phyloP scores from a whole-genome alignment of 805 yeast species.

The Cyberlindnera samutprakarnensis region DNA sequence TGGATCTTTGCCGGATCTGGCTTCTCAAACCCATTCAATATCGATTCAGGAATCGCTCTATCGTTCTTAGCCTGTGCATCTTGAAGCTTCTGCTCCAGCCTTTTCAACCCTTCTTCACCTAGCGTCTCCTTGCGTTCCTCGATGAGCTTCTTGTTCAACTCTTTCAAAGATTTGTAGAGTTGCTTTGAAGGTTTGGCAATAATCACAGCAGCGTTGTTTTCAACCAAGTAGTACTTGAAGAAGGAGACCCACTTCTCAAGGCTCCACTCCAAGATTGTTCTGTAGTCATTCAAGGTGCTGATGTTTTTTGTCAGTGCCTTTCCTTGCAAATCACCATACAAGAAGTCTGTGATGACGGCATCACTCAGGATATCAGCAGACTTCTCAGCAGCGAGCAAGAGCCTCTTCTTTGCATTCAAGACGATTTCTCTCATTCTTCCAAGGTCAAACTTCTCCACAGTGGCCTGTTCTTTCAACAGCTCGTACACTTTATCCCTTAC shows the following conservation, averaged over 20 bases:
- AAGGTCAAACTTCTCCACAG: conserved; percentile 48
- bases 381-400: conserved; percentile 53
- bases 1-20: conserved; percentile 72
- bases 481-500: conserved; percentile 44
- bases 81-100: conserved; percentile 44
- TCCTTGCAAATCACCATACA: conserved; percentile 67
- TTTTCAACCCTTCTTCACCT: conserved; percentile 53
- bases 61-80: conserved; percentile 64
- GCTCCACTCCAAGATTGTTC: conserved; percentile 48
- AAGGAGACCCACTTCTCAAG: conserved; percentile 59
- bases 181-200: conserved; percentile 64
- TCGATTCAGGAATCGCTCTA: conserved; percentile 63
- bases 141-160: conserved; percentile 40
- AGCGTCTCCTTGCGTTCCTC: conserved; percentile 41
- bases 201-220: conserved; percentile 57
- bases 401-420: conserved; percentile 55
- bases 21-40: conserved; percentile 53
- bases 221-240: conserved; percentile 44
- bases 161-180: conserved; percentile 46
- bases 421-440: conserved; percentile 59
- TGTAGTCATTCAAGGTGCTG: conserved; percentile 50
- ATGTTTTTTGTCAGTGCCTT: conserved; percentile 48
- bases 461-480: conserved; percentile 45
- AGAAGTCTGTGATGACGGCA: conserved; percentile 67
- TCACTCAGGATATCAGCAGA: conserved; percentile 54